Base-by-base conservation (phyloP, 73 alveolate species). In the Effrenium voratum region DNA sequence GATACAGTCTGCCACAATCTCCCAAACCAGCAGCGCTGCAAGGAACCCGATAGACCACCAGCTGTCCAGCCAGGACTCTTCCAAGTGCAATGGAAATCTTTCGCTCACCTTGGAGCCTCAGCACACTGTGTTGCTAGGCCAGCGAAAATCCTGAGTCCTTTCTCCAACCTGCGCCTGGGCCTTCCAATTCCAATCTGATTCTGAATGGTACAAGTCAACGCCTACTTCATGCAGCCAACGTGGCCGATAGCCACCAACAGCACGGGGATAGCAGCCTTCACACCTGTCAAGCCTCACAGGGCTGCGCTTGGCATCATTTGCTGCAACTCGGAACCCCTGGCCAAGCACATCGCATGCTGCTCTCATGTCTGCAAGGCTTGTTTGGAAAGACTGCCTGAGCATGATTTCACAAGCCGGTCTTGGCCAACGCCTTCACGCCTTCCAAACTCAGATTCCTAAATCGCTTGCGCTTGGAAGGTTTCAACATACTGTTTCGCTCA, bases 41-140 rank as follows among this genome's bases (percentile, higher is more conserved):
- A 87, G 50, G n/a, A 60, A 19, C 46, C 26, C 47, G 82, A 85
- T 85, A 38, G 82, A 55, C 13, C 30, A n/a, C 85, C 85, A 66
- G 52, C 95, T 87, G 40, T 87, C 95, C 72, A 87, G n/a, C 95
- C 95, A 87, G 46, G 95, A 63, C 26, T 87, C 95, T 66, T 87
- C 95, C 85, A 87, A 60, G 30, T 87, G 95, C 49, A 87, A 30
- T 19, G 95, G 95, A 45, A 75, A 87, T 26, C 95, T 30, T 19
- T 87, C 95, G 72, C 85, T 87, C 83, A 87, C 50, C n/a, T 76
- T 75, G 38, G 95, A 87, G 34, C 95, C 95, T 76, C 59, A 41
- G 86, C 3, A 2, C 28, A 12, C 1, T 68, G 80, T 4, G 40
- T 52, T 8, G 26, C 63, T 52, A 26, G 45, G 12, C 30, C 80